A percentile compares a stretch with the other conserved stretches of the same genome.
These are phyloP conservation scores for Sugiyamaella xylanicola DNA, from an alignment of 1,139 yeast species.

Conservation along the genomic window DNA sequence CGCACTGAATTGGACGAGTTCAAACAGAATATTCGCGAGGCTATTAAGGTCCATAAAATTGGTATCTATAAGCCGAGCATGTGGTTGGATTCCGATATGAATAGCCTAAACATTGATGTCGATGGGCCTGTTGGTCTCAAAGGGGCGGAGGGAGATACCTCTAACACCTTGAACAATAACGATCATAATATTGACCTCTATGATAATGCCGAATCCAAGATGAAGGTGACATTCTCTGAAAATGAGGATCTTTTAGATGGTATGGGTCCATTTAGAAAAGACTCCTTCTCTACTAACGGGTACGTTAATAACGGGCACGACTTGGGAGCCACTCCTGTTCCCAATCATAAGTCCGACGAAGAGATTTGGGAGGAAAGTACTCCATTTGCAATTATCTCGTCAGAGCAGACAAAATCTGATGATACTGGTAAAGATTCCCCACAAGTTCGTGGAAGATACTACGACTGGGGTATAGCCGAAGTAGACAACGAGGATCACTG, in stretches of 20 bases:
- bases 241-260: neutral
- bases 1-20: conserved; percentile 43
- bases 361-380: conserved; percentile 37
- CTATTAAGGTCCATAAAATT: conserved; percentile 54
- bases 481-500: conserved; percentile 67
- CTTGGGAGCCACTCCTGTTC: conserved; percentile 7
- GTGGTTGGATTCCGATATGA: conserved; percentile 1
- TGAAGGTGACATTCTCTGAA: no score
- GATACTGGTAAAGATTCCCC: conserved; percentile 40
- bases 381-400: conserved; percentile 66
- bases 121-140: neutral
- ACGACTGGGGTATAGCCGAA: conserved; percentile 74
- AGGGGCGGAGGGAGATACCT: neutral
- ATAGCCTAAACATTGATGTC: neutral
- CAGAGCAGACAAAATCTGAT: conserved; percentile 40
- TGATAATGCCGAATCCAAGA: neutral
- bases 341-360: neutral
- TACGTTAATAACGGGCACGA: neutral
- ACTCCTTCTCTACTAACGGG: neutral
- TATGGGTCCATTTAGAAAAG: neutral
- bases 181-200: neutral
- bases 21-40: conserved; percentile 50
- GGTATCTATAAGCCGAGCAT: conserved; percentile 54
- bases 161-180: neutral
- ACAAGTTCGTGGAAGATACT: conserved; percentile 62